Percentiles rank a stretch among this genome's conserved stretches.
phyloP scores from a whole-genome alignment of 2,329 filamentous ascomycete species.

The Alternaria metachromatica region DNA sequence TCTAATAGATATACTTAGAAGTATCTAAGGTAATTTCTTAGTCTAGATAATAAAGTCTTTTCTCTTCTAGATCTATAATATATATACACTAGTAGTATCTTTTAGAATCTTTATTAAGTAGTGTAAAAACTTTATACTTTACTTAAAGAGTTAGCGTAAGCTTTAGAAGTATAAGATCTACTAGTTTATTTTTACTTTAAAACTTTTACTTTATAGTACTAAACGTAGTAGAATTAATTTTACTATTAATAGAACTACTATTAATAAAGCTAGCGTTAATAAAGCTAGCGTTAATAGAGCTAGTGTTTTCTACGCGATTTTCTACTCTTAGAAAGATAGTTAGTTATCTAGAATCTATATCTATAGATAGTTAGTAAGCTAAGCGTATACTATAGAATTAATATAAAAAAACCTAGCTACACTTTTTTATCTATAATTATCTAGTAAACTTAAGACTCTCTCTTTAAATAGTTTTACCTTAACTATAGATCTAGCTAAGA shows the following conservation, averaged over 20 bases:
- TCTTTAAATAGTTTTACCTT: not conserved
- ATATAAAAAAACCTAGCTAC: not conserved
- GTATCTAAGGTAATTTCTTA: constrained; percentile 2
- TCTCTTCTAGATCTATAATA: constrained; percentile 11
- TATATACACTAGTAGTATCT: constrained; percentile 14
- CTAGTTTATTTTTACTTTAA: not conserved
- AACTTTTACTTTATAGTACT: constrained; percentile 7
- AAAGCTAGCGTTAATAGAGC: not conserved
- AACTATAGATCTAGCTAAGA: not conserved
- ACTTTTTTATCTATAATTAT: not conserved
- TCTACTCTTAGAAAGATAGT: constrained; percentile 17
- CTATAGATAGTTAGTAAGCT: not conserved
- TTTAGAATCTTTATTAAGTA: constrained; percentile 3
- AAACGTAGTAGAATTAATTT: not conserved
- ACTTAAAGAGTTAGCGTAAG: not conserved
- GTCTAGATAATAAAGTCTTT: constrained; percentile 13
- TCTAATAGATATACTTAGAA: constrained; percentile 2
- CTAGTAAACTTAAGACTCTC: not conserved
- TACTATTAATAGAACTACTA: not conserved
- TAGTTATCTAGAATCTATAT: constrained; percentile 11
- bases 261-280: not conserved
- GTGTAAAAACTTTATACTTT: constrained; percentile 8
- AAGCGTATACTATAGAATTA: not conserved
- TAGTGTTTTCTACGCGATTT: not conserved
- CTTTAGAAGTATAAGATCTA: constrained; percentile 1